Evolutionary conservation across 345 rosid species (phyloP).

Genomic region (Acer negundo): DNA sequence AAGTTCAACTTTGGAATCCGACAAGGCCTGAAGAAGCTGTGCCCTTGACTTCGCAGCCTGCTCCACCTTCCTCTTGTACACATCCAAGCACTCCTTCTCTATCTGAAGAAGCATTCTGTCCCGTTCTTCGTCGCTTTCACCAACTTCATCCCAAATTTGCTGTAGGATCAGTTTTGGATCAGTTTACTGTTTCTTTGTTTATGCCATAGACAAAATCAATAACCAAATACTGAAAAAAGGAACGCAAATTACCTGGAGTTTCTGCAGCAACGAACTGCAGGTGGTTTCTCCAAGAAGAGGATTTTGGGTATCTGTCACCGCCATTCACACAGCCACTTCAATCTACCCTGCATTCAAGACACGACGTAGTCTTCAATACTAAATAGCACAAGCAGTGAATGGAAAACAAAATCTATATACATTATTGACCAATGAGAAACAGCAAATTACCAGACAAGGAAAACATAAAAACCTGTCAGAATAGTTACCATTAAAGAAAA

Average conservation of each 20-base stretch:
- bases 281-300: conserved; percentile 86
- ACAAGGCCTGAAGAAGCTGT: conserved; percentile 79
- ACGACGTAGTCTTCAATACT: neutral
- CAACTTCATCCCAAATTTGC: conserved; percentile 99
- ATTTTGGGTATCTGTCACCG: conserved; percentile 61
- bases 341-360: conserved; percentile 27
- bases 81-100: conserved; percentile 92
- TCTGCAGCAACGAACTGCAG: conserved; percentile 81
- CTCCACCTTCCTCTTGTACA: conserved; percentile 91
- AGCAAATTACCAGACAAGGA: conserved; percentile 20
- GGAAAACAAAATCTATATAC: conserved; percentile 6
- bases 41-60: conserved; percentile 85
- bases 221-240: conserved; percentile 2
- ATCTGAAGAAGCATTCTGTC: conserved; percentile 93
- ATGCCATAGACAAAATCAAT: neutral
- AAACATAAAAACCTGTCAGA: conserved; percentile 26
- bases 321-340: conserved; percentile 53
- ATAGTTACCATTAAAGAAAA: neutral
- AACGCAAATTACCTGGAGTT: conserved; percentile 62
- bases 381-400: neutral
- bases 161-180: conserved; percentile 26
- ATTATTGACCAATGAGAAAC: conserved; percentile 18
- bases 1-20: conserved; percentile 84
- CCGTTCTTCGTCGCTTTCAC: conserved; percentile 90
- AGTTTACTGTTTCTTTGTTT: conserved; percentile 1